A percentile compares a stretch with the other conserved stretches of the same genome.
These are phyloP conservation scores for barley (Hordeum vulgare) DNA, from an alignment of 176 grass and related monocot genomes.

Conservation along the genomic window DNA sequence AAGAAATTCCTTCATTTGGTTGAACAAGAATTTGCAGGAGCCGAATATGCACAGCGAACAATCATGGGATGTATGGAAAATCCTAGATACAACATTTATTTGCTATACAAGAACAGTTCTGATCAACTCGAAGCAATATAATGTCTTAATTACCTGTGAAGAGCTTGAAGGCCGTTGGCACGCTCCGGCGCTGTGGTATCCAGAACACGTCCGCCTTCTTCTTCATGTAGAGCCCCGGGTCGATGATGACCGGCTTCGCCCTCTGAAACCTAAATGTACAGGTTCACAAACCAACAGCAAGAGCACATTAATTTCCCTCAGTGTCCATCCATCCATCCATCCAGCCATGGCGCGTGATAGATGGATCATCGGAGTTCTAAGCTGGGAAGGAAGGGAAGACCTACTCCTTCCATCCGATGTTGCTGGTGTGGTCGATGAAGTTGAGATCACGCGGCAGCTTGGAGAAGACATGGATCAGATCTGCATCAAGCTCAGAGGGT, in stretches of 20 bases:
- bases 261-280: constrained; percentile 37
- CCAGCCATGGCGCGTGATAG: not conserved
- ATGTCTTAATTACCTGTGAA: constrained; percentile 34
- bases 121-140: not conserved
- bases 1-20: not conserved
- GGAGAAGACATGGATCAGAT: constrained; percentile 64
- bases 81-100: not conserved
- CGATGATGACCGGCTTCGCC: constrained; percentile 66
- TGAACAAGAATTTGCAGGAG: not conserved
- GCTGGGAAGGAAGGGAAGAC: not conserved
- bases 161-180: constrained; percentile 63
- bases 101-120: not conserved
- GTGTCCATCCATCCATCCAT: not conserved
- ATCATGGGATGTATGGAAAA: not conserved
- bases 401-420: constrained; percentile 64
- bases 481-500: constrained; percentile 17
- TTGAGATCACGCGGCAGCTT: constrained; percentile 55
- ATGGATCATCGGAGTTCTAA: not conserved
- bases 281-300: not conserved
- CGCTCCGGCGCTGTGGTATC: constrained; percentile 53
- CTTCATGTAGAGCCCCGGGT: constrained; percentile 64
- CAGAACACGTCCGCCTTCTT: constrained; percentile 56
- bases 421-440: constrained; percentile 58
- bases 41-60: not conserved
- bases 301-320: not conserved